phyloP scores from a whole-genome alignment of 2,329 filamentous ascomycete species.

The Nannizziopsis barbatae region DNA sequence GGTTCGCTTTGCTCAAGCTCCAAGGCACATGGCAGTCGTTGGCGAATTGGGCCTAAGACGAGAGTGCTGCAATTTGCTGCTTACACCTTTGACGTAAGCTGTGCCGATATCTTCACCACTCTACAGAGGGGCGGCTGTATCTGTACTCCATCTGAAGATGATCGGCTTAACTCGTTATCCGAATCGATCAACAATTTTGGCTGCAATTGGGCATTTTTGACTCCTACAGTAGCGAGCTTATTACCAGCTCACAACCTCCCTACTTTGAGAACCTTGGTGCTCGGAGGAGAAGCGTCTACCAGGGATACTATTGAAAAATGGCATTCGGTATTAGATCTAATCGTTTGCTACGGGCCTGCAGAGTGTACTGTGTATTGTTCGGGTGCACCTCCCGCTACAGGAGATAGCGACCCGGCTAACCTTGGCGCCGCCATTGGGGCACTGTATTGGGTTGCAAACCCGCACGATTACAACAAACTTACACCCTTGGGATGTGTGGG shows the following conservation, averaged over 20 bases:
- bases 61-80: slow-evolving; percentile 68
- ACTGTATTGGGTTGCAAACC: slow-evolving; percentile 20
- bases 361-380: slow-evolving; percentile 9
- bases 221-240: slow-evolving; percentile 42
- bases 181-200: no score
- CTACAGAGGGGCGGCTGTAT: slow-evolving; percentile 30
- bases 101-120: slow-evolving; percentile 65
- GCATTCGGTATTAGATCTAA: slow-evolving; percentile 23
- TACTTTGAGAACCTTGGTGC: slow-evolving; percentile 27
- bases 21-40: slow-evolving; percentile 33
- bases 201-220: slow-evolving; percentile 43
- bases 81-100: slow-evolving; percentile 77
- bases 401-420: slow-evolving; percentile 9
- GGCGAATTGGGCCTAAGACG: slow-evolving; percentile 30
- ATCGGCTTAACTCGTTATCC: slow-evolving; percentile 18
- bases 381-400: not conserved
- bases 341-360: slow-evolving; percentile 27
- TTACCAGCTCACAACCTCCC: slow-evolving; percentile 29
- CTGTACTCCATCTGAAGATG: slow-evolving; percentile 33
- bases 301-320: slow-evolving; percentile 19
- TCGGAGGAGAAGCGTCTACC: slow-evolving; percentile 22
- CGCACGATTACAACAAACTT: slow-evolving; percentile 14
- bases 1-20: slow-evolving; percentile 39
- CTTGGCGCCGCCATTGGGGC: slow-evolving; percentile 13
- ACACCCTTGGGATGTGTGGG: slow-evolving; percentile 30